phyloP scores from a whole-genome alignment of 2,329 filamentous ascomycete species.

The Ceratocystis variospora region DNA sequence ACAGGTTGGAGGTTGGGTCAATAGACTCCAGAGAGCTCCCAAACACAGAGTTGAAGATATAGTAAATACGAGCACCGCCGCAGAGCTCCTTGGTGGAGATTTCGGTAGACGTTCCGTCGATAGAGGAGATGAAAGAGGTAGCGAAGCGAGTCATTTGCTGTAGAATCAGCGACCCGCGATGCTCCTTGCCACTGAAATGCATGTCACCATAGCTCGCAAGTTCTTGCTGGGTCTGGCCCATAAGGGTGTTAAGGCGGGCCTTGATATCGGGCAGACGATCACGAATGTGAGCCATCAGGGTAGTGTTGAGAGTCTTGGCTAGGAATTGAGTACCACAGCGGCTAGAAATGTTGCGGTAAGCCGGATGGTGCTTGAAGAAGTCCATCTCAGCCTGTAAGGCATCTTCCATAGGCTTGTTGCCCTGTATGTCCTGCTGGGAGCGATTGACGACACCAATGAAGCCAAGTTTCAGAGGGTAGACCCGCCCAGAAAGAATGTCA shows the following conservation, averaged over 20 bases:
- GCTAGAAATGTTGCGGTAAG: slow-evolving; percentile 88
- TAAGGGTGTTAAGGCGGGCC: slow-evolving; percentile 88
- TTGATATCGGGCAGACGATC: slow-evolving; percentile 96
- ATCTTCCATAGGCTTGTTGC: slow-evolving; percentile 85
- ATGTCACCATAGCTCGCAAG: slow-evolving; percentile 95
- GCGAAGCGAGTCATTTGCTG: slow-evolving; percentile 98
- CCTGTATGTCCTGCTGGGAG: slow-evolving; percentile 95
- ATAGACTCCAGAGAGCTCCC: slow-evolving; percentile 92
- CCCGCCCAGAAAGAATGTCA: slow-evolving; percentile 91
- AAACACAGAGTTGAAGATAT: slow-evolving; percentile 98
- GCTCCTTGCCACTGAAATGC: slow-evolving; percentile 93
- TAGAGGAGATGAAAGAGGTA: slow-evolving; percentile 94
- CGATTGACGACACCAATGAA: slow-evolving; percentile 98
- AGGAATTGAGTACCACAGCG: slow-evolving; percentile 89
- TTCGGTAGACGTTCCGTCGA: slow-evolving; percentile 94
- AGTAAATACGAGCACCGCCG: slow-evolving; percentile 89
- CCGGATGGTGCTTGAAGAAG: slow-evolving; percentile 94
- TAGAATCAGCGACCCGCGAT: slow-evolving; percentile 83
- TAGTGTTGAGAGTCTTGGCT: slow-evolving; percentile 87
- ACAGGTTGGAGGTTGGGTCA: slow-evolving; percentile 89
- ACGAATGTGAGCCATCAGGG: slow-evolving; percentile 90
- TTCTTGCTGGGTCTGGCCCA: slow-evolving; percentile 99
- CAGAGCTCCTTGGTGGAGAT: slow-evolving; percentile 98
- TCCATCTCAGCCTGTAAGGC: slow-evolving; percentile 80
- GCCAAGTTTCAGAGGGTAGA: slow-evolving; percentile 91